These are phyloP conservation scores for Coemansia nantahalensis DNA, from an alignment of 192 early-diverging fungal genomes.

Conservation along the genomic window DNA sequence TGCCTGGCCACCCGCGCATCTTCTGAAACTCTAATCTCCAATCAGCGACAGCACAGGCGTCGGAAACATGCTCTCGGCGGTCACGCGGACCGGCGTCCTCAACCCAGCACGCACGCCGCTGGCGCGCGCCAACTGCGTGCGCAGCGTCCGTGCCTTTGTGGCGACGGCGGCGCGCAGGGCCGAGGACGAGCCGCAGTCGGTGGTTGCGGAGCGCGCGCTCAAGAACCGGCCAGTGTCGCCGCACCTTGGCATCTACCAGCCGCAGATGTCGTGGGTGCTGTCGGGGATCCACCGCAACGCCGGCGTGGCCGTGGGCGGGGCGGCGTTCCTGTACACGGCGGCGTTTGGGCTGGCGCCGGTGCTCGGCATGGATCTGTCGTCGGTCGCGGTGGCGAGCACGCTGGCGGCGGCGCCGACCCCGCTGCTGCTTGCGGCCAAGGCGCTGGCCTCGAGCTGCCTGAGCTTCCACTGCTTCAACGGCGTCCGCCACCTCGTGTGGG, in stretches of 20 bases:
- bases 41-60: too few relatives aligned
- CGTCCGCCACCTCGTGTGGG: conserved; percentile 92
- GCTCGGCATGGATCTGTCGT: conserved; percentile 61
- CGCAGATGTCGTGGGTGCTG: conserved; percentile 81
- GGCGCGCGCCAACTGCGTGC: conserved; percentile 11
- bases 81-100: conserved; percentile 24
- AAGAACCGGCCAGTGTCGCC: conserved; percentile 78
- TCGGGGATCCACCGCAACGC: conserved; percentile 74
- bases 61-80: conserved; percentile 47
- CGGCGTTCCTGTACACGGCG: conserved; percentile 66
- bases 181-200: conserved; percentile 28
- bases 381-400: conserved; percentile 63
- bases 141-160: conserved; percentile 39
- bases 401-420: conserved; percentile 66
- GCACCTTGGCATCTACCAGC: conserved; percentile 86
- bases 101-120: conserved; percentile 19
- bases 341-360: conserved; percentile 65
- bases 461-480: conserved; percentile 86
- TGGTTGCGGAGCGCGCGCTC: conserved; percentile 48
- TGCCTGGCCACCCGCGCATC: too few relatives aligned
- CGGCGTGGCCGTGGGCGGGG: conserved; percentile 66
- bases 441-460: conserved; percentile 65
- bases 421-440: conserved; percentile 70
- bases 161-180: conserved; percentile 30
- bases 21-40: too few relatives aligned